Base-by-base conservation (phyloP, 768 basidiomycete genomes). In the Pleurotus tuoliensis region DNA sequence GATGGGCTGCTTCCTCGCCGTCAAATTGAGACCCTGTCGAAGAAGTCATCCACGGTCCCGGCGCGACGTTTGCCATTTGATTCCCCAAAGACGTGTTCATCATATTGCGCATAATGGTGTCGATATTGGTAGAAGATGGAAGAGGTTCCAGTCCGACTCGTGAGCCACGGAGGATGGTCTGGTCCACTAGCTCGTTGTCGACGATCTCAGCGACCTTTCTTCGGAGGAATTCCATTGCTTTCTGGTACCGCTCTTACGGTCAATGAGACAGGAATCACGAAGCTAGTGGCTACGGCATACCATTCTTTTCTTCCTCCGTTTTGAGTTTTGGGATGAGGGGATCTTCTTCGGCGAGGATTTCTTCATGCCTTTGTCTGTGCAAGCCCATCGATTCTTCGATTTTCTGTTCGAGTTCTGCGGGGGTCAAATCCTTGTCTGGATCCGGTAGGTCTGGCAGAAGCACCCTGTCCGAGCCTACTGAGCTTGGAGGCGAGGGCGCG, bases 71-170 rank as follows among this genome's bases (percentile, higher is more conserved):
- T 3, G 63, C 41, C 22, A 63, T 41, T 20, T 18, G 57, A 15
- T 43, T 60, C 30, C 30, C 30, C 13, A 62, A 20, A 5, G 58
- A 57, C 27, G 63, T 50, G n/a, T 73, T 70, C 80, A 83, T 81
- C 81, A 83, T 80, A 60, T 76, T 76, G 37, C 68, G 71, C 77
- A 83, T 76, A 55, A 83, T 72, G 18, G 64, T 56, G 64, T 81
- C 80, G 47, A 83, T 76, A 57, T 82, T 76, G 24, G 66, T 71
- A 15, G 80, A 73, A 12, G 71, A 67, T 3, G 77, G 74, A 46
- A 74, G 76, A 12, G 68, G 69, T 55, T 78, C 77, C 37, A 76
- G 56, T 6, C 68, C 75, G n/a, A 73, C 73, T 58, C 76, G 74
- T 7, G 79, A 78, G 43, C 79, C 78, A 13, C 75, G 75, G 16